These are phyloP conservation scores for Geotrichum reessii DNA, from an alignment of 1,139 yeast genomes.

Conservation along the genomic window DNA sequence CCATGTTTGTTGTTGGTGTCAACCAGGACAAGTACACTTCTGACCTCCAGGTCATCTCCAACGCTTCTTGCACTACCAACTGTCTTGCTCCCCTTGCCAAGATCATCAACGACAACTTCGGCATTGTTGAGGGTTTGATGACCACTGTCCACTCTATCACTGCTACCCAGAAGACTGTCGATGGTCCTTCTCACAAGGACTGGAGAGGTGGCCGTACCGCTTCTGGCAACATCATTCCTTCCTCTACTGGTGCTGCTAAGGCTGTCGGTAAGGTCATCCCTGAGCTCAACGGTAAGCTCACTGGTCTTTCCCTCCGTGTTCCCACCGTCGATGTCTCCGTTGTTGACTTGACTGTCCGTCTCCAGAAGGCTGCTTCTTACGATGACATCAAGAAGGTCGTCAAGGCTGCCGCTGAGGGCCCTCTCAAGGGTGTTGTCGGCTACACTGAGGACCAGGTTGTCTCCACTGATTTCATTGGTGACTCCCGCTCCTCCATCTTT, in stretches of 20 bases:
- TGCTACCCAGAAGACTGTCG: constrained; percentile 87
- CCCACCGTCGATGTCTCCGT: constrained; percentile 85
- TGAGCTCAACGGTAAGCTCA: constrained; percentile 79
- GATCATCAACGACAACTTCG: constrained; percentile 72
- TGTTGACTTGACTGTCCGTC: constrained; percentile 65
- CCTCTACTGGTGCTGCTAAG: constrained; percentile 91
- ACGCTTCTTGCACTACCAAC: constrained; percentile 89
- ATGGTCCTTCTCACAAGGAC: constrained; percentile 90
- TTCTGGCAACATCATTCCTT: constrained; percentile 83
- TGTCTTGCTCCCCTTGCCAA: constrained; percentile 87
- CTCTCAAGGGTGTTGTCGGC: constrained; percentile 68
- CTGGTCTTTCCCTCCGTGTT: constrained; percentile 85
- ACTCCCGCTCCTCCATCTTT: constrained; percentile 72
- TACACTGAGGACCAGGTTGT: constrained; percentile 87
- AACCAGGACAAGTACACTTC: constrained; percentile 68
- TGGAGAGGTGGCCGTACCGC: constrained; percentile 96
- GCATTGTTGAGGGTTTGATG: constrained; percentile 83
- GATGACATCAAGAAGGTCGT: constrained; percentile 69
- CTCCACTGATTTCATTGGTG: constrained; percentile 77
- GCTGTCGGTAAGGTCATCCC: constrained; percentile 91
- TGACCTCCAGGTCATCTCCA: constrained; percentile 67
- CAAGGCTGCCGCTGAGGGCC: constrained; percentile 59
- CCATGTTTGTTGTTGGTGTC: constrained; percentile 85
- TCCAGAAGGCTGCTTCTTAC: constrained; percentile 63
- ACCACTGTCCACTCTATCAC: constrained; percentile 89